Evolutionary conservation across 441 rosid genomes (phyloP), one percentile per base, ranked within the genome.

Genomic region (Adansonia madagascariensis): DNA sequence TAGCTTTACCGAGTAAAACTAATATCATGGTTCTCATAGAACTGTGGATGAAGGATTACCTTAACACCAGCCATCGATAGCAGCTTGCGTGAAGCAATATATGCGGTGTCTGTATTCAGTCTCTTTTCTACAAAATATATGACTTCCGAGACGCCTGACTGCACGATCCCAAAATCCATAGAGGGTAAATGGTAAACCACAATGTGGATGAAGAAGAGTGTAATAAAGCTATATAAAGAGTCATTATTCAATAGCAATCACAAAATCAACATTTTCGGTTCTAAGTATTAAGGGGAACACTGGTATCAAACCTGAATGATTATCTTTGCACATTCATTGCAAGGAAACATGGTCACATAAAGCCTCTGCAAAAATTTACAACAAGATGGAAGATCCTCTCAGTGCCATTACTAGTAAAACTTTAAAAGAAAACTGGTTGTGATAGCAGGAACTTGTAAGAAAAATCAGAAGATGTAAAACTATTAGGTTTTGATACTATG

Each of bases 261-360:
- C 24, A 39, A 35, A 65, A 73, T 52, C 49, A 43, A 49, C 12
- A 15, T 27, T 47, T 47, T 67, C 8, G 12, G 49, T 18, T 67
- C 7, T 1, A 17, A 17, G 52, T 10, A 66, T 43, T 18, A 20
- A 68, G 50, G 46, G 71, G 35, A 60, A 71, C 39, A 18, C 44
- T 80, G 50, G 56, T 20, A 71, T 39, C 84, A 67, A 78, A 95
- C 97, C 96, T 93, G 98, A 82, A 95, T 92, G 59, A 93, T 92
- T 85, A 95, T 88, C 91, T 93, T 95, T 14, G 99, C 98, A 82
- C 98, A 95, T 79, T 93, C 98, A 77, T 95, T 95, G 94, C 98
- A 95, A 71, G 98, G 98, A 84, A 91, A 95, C 98, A 93, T 93
- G 60, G 97, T 94, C 78, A 93, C 99, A 70, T 91, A 95, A 60